phyloP scores from a whole-genome alignment of 768 basidiomycete species.

The Grammothele lineata region DNA sequence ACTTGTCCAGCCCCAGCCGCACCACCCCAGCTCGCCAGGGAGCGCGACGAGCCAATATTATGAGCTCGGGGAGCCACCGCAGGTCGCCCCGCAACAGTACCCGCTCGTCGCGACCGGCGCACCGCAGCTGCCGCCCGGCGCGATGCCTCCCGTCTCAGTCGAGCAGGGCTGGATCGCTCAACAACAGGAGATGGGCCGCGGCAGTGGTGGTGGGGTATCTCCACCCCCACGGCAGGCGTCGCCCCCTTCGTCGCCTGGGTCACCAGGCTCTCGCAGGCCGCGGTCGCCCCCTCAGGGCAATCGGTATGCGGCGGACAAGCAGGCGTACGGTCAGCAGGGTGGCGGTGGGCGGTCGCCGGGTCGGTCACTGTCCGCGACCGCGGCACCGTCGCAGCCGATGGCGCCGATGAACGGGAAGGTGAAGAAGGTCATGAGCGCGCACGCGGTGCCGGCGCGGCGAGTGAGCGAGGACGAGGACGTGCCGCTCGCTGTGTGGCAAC shows the following conservation, averaged over 20 bases:
- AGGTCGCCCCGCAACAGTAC: slow-evolving; percentile 23
- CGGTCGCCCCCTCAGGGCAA: slow-evolving; percentile 51
- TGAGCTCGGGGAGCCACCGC: slow-evolving; percentile 33
- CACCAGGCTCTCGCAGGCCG: slow-evolving; percentile 37
- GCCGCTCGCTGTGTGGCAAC: slow-evolving; percentile 76
- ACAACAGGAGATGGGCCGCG: slow-evolving; percentile 27
- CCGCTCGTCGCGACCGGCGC: slow-evolving; percentile 26
- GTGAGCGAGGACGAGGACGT: slow-evolving; percentile 74
- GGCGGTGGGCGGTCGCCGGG: slow-evolving; percentile 39
- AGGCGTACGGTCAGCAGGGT: slow-evolving; percentile 5
- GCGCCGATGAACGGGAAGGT: slow-evolving; percentile 44
- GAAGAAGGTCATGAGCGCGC: slow-evolving; percentile 64
- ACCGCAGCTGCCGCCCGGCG: slow-evolving; percentile 53
- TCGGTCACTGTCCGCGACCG: slow-evolving; percentile 74
- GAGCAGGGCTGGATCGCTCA: slow-evolving; percentile 27
- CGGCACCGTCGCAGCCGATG: slow-evolving; percentile 37
- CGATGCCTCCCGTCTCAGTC: slow-evolving; percentile 51
- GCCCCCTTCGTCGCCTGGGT: slow-evolving; percentile 26
- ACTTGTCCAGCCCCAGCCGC: slow-evolving; percentile 28
- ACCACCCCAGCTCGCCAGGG: slow-evolving; percentile 22
- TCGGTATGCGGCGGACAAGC: slow-evolving; percentile 32
- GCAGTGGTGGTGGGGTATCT: slow-evolving; percentile 29
- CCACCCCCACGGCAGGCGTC: slow-evolving; percentile 29
- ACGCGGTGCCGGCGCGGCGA: slow-evolving; percentile 48
- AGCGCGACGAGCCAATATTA: slow-evolving; percentile 18